Evolutionary conservation across 352 stramenopile species (phyloP).

Genomic region (Peronosclerospora sorghi): DNA sequence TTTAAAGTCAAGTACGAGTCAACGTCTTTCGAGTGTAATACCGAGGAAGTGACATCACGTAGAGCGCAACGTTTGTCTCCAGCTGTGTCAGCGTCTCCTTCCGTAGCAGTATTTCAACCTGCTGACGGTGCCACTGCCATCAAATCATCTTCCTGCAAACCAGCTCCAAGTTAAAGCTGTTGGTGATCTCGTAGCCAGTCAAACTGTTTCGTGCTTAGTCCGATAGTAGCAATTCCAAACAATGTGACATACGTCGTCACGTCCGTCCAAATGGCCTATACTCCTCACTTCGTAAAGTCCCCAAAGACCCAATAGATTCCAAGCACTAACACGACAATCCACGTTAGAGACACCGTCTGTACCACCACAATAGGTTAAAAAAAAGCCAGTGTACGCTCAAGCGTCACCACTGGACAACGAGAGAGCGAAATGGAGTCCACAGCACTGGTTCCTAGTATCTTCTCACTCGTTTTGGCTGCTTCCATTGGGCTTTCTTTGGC

Average conservation of each 20-base stretch:
- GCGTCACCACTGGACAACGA: too few species aligned
- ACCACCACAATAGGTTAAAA: conserved; percentile 60
- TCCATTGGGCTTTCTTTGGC: too few species aligned
- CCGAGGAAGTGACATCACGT: too few species aligned
- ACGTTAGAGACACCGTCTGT: conserved; percentile 41
- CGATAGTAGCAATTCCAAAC: conserved; percentile 30
- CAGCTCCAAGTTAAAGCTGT: conserved; percentile 47
- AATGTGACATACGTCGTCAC: conserved; percentile 15
- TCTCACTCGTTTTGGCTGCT: too few species aligned
- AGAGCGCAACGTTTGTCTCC: too few species aligned
- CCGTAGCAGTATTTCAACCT: too few species aligned
- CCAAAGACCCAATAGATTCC: conserved; percentile 34
- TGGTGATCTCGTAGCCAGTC: conserved; percentile 49
- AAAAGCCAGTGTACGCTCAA: too few species aligned
- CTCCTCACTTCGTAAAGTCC: conserved; percentile 28
- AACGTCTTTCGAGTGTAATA: too few species aligned
- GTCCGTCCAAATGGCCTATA: conserved; percentile 24
- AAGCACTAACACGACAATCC: conserved; percentile 29
- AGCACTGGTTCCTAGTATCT: too few species aligned
- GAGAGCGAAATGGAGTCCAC: too few species aligned
- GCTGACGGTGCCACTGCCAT: conserved; percentile 17
- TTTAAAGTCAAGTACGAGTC: too few species aligned
- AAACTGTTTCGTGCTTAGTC: conserved; percentile 54
- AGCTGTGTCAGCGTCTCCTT: too few species aligned
- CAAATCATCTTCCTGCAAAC: conserved; percentile 36